Evolutionary conservation across 2,329 filamentous ascomycete genomes (phyloP), one percentile per base, ranked within the genome.

Genomic region (Epichloe uncinata): DNA sequence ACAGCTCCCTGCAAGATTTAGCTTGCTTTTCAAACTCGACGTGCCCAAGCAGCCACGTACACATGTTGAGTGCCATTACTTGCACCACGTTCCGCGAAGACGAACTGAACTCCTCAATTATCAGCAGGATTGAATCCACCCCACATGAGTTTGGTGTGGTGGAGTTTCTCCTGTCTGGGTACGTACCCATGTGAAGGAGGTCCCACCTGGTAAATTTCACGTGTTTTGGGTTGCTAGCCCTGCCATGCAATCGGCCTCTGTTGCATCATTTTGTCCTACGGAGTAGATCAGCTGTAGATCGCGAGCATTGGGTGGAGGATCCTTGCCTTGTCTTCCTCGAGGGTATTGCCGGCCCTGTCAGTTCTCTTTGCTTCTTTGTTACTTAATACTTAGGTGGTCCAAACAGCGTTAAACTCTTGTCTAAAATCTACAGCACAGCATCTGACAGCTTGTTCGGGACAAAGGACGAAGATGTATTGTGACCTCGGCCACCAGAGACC

Each of bases 191-290:
- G 26, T 9, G 1, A 30, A 30, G 26, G 26, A 30, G 26, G 26
- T 11, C 38, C 43, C 46, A 49, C 46, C 36, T 41, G 22, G 52
- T 8, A 20, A 16, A 49, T 53, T 53, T 53, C 52, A 53, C 33
- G n/a, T 45, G 30, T 33, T 26, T 52, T 52, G 46, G 42, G 48
- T 52, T 52, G 45, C 41, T 34, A 15, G 41, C 20, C 16, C 13
- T 11, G 15, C 15, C 50, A 36, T 34, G 33, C n/a, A 34, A 44
- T 44, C 40, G 44, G 4, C 8, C 20, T 33, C 3, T 36, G 11
- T 22, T 22, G 13, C 34, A 20, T 34, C 34, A 47, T 35, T n/a
- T 38, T 30, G 33, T 38, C 16, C 16, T 26, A 38, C 26, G 8
- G 8, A 8, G 26, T 9, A 30, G 35, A 18, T 30, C 26, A 38